Base-by-base conservation (phyloP, 2,329 filamentous ascomycete genomes). In the Phialophora chinensis region DNA sequence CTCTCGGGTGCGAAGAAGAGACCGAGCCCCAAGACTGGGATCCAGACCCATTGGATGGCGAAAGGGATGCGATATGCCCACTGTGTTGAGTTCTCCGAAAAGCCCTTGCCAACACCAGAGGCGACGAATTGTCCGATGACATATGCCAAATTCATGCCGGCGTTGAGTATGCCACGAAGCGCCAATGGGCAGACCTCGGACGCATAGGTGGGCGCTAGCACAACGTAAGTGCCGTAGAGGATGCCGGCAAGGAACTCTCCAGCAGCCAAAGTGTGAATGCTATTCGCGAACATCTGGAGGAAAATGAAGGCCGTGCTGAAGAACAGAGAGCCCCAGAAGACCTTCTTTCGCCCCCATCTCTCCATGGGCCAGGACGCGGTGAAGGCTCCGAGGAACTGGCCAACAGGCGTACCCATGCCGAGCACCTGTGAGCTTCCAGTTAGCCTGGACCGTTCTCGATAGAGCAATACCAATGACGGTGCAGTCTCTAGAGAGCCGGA, bases 331-430 rank as follows among this genome's bases (percentile, higher is more conserved):
- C 73, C 80, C 65, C 90, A 85, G 67, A 90, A 83, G 23, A 87
- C 89, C 74, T 85, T 87, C 20, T 87, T 82, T 74, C 89, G 89
- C 20, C 87, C 87, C 72, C 88, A 87, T 31, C 84, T 82, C 25
- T 91, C 88, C 20, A 87, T 87, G 53, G 89, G 77, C 76, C 82
- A 87, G 44, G 88, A 89, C 73, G 88, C 90, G 74, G 90, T 80
- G 70, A 89, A 78, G 44, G 90, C 81, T n/a, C 89, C 89, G 61
- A 91, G 82, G 61, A 91, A 86, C 73, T 89, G 86, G 44, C 89
- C 89, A 20, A 85, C 83, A 62, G 84, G 81, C 59, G 84, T 84
- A 27, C 85, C 86, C 62, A 86, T 86, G 3, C 80, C 81, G 3
- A 88, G 72, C 0, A 80, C 35, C 35, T 42, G 35, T 17, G 2